Conservation (phyloP, 345 rosid genomes). For the Turritis glabra region DNA sequence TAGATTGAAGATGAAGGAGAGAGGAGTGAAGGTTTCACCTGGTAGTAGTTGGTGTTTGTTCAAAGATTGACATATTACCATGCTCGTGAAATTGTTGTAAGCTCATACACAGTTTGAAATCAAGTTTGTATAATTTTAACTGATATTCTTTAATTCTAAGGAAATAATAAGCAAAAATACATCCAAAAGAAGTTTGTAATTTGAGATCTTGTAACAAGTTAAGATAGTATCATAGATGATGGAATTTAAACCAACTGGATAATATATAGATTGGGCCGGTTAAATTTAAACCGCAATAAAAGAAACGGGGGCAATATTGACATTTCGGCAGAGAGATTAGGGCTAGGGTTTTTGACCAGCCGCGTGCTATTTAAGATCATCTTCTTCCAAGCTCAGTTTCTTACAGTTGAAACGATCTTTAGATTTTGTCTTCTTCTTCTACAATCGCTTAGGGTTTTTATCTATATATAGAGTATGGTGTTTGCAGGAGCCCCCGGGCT, state of each 20-base stretch:
- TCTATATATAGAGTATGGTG: not conserved
- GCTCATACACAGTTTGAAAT: not conserved
- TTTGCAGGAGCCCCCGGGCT: constrained; percentile 62
- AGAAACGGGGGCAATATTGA: not conserved
- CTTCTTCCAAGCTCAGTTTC: not conserved
- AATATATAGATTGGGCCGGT: not conserved
- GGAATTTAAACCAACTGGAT: not conserved
- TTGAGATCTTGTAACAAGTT: not conserved
- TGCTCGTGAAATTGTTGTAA: not conserved
- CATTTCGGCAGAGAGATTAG: not conserved
- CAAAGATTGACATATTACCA: constrained; percentile 38
- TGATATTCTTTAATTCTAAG: not conserved
- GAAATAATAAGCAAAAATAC: not conserved
- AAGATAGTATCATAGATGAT: not conserved
- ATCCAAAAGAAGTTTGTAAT: not conserved
- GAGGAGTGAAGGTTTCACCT: constrained; percentile 52
- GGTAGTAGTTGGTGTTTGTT: constrained; percentile 57
- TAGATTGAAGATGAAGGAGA: constrained; percentile 56
- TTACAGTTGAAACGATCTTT: not conserved
- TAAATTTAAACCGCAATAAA: not conserved
- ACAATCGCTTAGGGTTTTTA: not conserved
- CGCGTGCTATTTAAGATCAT: not conserved
- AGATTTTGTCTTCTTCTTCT: not conserved
- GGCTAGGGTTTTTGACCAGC: constrained; percentile 18
- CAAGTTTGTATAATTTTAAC: not conserved